These are phyloP conservation scores for Lablab purpureus DNA, from an alignment of 306 rosid species.

Conservation along the genomic window DNA sequence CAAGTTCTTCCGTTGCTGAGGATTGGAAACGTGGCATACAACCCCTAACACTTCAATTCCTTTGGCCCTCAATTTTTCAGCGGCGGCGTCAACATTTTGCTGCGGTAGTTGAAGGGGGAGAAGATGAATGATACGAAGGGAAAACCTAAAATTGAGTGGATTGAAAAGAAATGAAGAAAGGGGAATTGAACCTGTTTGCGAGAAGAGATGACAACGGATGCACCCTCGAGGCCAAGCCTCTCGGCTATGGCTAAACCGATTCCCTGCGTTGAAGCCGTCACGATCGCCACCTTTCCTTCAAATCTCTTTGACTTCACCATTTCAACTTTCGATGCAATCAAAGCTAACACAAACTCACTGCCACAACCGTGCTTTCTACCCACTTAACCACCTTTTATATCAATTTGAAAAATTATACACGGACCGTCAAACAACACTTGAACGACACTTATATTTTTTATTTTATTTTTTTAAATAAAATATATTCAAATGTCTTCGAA, in stretches of 20 bases:
- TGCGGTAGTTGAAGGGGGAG: constrained; percentile 37
- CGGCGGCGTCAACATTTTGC: constrained; percentile 95
- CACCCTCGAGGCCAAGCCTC: constrained; percentile 95
- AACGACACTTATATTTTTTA: too few relatives aligned
- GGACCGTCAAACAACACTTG: too few relatives aligned
- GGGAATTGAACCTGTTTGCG: constrained; percentile 71
- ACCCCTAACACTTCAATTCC: constrained; percentile 80
- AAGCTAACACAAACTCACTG: neutral
- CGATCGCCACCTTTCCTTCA: constrained; percentile 77
- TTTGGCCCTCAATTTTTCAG: constrained; percentile 66
- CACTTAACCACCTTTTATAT: too few relatives aligned
- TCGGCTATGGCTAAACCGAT: constrained; percentile 86
- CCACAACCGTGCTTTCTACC: too few relatives aligned
- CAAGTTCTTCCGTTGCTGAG: constrained; percentile 81
- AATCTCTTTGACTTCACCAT: constrained; percentile 72
- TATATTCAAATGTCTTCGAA: too few relatives aligned
- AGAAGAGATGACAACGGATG: constrained; percentile 86
- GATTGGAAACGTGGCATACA: constrained; percentile 87
- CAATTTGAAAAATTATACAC: too few relatives aligned
- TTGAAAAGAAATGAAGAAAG: neutral
- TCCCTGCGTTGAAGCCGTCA: constrained; percentile 97
- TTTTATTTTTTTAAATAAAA: too few relatives aligned
- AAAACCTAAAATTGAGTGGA: neutral
- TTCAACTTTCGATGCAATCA: neutral
- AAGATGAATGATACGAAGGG: neutral